These are phyloP conservation scores for Aspergillus sp. DNA, from an alignment of 2,329 filamentous ascomycete species.

Conservation along the genomic window DNA sequence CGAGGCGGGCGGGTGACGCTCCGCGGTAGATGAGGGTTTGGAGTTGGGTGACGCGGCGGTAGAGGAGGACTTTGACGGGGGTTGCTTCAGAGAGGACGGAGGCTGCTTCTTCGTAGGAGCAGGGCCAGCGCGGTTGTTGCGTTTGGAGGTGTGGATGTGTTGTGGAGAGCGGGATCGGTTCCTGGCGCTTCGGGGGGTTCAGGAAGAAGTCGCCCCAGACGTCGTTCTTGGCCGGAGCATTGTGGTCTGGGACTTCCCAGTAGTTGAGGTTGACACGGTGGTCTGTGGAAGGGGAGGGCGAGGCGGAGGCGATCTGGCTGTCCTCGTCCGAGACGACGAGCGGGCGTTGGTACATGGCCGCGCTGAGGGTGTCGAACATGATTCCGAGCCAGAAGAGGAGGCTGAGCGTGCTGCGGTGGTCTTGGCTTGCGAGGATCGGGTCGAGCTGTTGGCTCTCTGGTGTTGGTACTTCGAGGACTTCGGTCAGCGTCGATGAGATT, in stretches of 20 bases:
- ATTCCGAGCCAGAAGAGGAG: slow-evolving; percentile 63
- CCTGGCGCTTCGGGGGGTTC: neutral
- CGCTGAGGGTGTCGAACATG: slow-evolving; percentile 63
- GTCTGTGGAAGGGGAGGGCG: neutral
- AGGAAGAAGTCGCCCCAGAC: slow-evolving; percentile 14
- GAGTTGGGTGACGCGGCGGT: slow-evolving; percentile 12
- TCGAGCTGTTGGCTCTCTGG: slow-evolving; percentile 6
- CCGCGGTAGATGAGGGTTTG: slow-evolving; percentile 11
- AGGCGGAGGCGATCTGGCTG: slow-evolving; percentile 7
- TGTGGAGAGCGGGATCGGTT: neutral
- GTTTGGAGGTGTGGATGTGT: too few species aligned
- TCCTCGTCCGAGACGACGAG: slow-evolving; percentile 12
- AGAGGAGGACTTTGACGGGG: slow-evolving; percentile 11
- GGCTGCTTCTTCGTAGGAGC: slow-evolving; percentile 10
- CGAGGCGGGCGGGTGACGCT: neutral
- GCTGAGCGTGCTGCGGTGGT: slow-evolving; percentile 54
- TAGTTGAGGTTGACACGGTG: slow-evolving; percentile 1
- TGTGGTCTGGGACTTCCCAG: neutral
- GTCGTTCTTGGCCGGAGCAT: neutral
- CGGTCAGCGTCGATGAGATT: neutral
- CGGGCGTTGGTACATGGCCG: slow-evolving; percentile 53
- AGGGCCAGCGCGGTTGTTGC: slow-evolving; percentile 4
- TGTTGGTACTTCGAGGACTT: neutral
- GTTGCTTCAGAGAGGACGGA: slow-evolving; percentile 3
- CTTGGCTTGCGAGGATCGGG: slow-evolving; percentile 23